Percentiles rank a stretch among this genome's conserved stretches.
Conservation (phyloP, 2,329 filamentous ascomycete species). For the Ilyonectria robusta region DNA sequence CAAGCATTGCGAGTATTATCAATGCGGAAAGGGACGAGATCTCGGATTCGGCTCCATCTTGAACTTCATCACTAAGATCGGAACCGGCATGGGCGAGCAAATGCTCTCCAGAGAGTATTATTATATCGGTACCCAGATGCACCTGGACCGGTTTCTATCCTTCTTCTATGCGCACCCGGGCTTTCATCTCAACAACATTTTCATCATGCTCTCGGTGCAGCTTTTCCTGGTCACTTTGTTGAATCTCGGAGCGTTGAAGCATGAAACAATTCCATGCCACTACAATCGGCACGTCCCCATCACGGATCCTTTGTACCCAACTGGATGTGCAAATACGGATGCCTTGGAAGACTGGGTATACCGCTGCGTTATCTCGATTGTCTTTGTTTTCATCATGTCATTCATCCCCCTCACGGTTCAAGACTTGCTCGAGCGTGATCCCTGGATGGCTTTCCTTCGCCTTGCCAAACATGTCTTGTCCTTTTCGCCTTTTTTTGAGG, state of each 20-base stretch:
- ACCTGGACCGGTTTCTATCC: slow-evolving; percentile 96
- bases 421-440: slow-evolving; percentile 94
- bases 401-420: slow-evolving; percentile 95
- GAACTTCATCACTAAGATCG: slow-evolving; percentile 99
- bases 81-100: slow-evolving; percentile 99
- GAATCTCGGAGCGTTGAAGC: slow-evolving; percentile 87
- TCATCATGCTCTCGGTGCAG: slow-evolving; percentile 99
- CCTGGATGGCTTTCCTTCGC: slow-evolving; percentile 92
- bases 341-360: slow-evolving; percentile 94
- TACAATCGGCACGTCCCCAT: slow-evolving; percentile 91
- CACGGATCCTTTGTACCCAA: slow-evolving; percentile 89
- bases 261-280: slow-evolving; percentile 89
- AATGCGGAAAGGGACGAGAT: slow-evolving; percentile 99
- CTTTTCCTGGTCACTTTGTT: slow-evolving; percentile 96
- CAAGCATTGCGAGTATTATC: slow-evolving; percentile 99
- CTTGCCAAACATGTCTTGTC: slow-evolving; percentile 96
- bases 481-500: slow-evolving; percentile 95
- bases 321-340: slow-evolving; percentile 88
- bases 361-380: slow-evolving; percentile 94
- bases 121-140: slow-evolving; percentile 96
- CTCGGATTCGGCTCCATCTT: slow-evolving; percentile 98
- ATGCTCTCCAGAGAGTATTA: slow-evolving; percentile 99
- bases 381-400: slow-evolving; percentile 98
- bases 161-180: slow-evolving; percentile 99
- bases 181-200: slow-evolving; percentile 99